Conservation (phyloP, 192 early-diverging fungal genomes). For the Tieghemiomyces parasiticus region DNA sequence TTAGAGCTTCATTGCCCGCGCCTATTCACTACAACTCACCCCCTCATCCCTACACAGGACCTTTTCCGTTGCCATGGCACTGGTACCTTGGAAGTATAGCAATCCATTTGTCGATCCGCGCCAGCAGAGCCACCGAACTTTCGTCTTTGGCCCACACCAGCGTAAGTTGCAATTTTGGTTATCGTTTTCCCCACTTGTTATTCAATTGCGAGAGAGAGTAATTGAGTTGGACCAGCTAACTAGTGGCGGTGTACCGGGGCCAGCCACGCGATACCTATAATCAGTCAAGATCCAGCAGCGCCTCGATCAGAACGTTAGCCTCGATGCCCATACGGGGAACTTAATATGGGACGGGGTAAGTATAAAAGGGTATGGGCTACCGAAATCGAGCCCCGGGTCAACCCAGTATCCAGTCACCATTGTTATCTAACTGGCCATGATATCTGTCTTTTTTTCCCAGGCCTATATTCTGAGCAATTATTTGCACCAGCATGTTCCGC, state of each 20-base stretch:
- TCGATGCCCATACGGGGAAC: not conserved
- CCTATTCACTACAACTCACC: too few relatives aligned
- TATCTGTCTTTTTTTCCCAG: not conserved
- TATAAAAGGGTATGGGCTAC: too few relatives aligned
- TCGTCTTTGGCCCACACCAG: not conserved
- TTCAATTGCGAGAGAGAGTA: too few relatives aligned
- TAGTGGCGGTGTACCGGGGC: not conserved
- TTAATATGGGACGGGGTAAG: slow-evolving; percentile 3
- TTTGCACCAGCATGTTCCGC: not conserved
- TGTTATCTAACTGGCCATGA: too few relatives aligned
- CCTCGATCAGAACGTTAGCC: not conserved
- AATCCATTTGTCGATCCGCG: not conserved
- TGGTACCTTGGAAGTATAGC: slow-evolving; percentile 1
- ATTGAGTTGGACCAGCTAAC: too few relatives aligned
- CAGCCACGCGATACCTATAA: not conserved
- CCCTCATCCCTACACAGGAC: not conserved
- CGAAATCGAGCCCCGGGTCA: too few relatives aligned
- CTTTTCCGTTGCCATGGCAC: not conserved
- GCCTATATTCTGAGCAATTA: not conserved
- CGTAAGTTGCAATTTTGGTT: not conserved
- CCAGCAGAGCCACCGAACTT: not conserved
- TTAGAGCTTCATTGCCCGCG: not conserved
- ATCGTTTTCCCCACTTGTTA: too few relatives aligned
- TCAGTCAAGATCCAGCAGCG: not conserved
- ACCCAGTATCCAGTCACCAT: too few relatives aligned